Base-by-base conservation (phyloP, 768 basidiomycete species). In the Rhodocollybia butyracea region DNA sequence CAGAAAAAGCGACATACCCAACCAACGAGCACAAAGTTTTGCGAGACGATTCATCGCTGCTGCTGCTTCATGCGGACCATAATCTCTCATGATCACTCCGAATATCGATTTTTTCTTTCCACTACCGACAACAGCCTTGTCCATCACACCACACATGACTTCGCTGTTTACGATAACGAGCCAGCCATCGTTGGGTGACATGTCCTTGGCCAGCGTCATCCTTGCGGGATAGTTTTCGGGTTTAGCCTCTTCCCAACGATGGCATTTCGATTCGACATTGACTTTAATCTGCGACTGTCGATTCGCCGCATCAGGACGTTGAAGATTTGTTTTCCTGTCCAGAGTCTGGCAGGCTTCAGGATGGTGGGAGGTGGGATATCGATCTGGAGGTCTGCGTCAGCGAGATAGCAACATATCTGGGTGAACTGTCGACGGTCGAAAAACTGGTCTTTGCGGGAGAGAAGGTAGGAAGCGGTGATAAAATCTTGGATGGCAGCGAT, bases 21-120 rank as follows among this genome's bases (percentile, higher is more conserved):
- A 76, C 80, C 89, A 99, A 29, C 97, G 84, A 21, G 97, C 96
- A 62, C 91, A 94, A 2, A 99, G 79, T 68, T 99, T 98, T 15
- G 97, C 97, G 15, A 98, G 71, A 51, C 94, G 84, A 69, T 94
- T 94, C 97, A 99, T 99, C 11, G 94, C 95, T 24, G 82, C 78
- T 0, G 95, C 93, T 0, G 97, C 97, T 68, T 93, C 95, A 61
- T 96, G 86, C 6, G 93, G 83, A 4, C 97, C 97, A 68, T 97
- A 98, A 70, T 99, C 97, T 55, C 96, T 80, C 75, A 98, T 82
- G 62, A 99, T 98, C 41, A 98, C 92, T 59, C 96, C 96, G 65
- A 98, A 99, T 40, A 99, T 93, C 2, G 94, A 97, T 67, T 98
- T 98, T 78, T 99, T 98, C 82, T 99, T 99, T 51, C 97, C 97